Evolutionary conservation across 2,329 filamentous ascomycete species (phyloP).

Genomic region (Fusarium gaditjirri): DNA sequence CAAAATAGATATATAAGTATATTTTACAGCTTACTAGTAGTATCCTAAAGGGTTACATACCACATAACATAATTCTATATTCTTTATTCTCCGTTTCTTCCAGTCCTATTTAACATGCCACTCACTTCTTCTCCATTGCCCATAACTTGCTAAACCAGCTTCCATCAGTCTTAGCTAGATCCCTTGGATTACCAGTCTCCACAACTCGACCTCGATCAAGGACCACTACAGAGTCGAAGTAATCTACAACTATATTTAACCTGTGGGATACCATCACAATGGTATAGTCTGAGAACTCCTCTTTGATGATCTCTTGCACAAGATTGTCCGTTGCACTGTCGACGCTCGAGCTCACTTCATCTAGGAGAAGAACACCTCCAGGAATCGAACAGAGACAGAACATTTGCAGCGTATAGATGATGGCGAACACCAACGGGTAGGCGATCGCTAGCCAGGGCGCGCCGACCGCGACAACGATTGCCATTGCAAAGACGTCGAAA

Average conservation of each 20-base stretch:
- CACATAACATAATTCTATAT: too few relatives aligned
- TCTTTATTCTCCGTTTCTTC: too few relatives aligned
- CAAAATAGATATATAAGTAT: too few relatives aligned
- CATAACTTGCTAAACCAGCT: not conserved
- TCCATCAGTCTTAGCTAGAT: constrained; percentile 34
- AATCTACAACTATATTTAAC: constrained; percentile 60
- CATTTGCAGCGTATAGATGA: not conserved
- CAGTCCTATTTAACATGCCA: too few relatives aligned
- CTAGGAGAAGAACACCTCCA: constrained; percentile 50
- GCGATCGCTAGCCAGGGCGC: not conserved
- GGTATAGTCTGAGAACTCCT: constrained; percentile 58
- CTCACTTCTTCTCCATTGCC: not conserved
- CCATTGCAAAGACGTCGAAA: not conserved
- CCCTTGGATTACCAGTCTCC: constrained; percentile 47
- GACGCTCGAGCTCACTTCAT: constrained; percentile 56
- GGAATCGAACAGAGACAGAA: not conserved
- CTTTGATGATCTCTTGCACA: constrained; percentile 53
- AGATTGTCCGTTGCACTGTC: constrained; percentile 53
- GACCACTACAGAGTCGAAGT: constrained; percentile 60
- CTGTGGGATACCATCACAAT: constrained; percentile 61
- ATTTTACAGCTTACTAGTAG: too few relatives aligned
- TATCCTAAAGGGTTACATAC: too few relatives aligned
- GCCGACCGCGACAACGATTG: not conserved
- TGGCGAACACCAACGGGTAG: not conserved
- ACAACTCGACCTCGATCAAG: constrained; percentile 59